Evolutionary conservation across 805 yeast genomes (phyloP), one percentile per base, ranked within the genome.

Genomic region (Blastobotrys peoriensis): DNA sequence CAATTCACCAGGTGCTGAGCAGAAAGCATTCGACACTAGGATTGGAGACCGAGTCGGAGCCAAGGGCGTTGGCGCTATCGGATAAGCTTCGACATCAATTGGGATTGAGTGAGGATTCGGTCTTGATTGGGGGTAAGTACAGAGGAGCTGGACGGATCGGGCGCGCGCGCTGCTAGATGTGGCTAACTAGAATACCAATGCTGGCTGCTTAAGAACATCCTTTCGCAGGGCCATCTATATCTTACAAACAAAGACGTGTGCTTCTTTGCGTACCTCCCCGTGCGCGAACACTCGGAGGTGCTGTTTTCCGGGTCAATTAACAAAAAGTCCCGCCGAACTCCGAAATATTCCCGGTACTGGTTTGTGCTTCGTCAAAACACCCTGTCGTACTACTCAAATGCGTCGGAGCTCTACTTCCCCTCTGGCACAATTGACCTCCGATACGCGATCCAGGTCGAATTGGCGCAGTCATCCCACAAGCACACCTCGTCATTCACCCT

Each of bases 381-480:
- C 0, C 69, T 91, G 15, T 73, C 86, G 2, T 70, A 86, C 33
- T 88, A 83, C 61, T 66, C 75, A 5, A 76, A 75, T 5, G 75
- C 96, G 1, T 79, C 86, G 0, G 95, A 88, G 47, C 65, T 83
- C n/a, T 87, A 88, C 62, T 88, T 87, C 65, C 97, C 98, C 0
- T 68, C 70, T 5, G 65, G 84, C 30, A 81, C 86, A 0, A 78
- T 91, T 30, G 93, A 87, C 60, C 66, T 91, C 49, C 69, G 78
- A 36, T 68, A 73, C 6, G 86, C 89, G 3, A 57, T 75, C 5
- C 64, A 74, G 30, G 86, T 83, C 0, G 88, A 80, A 45, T 17
- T 33, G 15, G 49, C 45, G 22, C 40, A 38, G 35, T 51, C 41
- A 15, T 51, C 46, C 43, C 30, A 25, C 13, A 25, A 25, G 30